Evolutionary conservation across 352 stramenopile genomes (phyloP), one percentile per base, ranked within the genome.

Genomic region (Pythium scleroteichum): DNA sequence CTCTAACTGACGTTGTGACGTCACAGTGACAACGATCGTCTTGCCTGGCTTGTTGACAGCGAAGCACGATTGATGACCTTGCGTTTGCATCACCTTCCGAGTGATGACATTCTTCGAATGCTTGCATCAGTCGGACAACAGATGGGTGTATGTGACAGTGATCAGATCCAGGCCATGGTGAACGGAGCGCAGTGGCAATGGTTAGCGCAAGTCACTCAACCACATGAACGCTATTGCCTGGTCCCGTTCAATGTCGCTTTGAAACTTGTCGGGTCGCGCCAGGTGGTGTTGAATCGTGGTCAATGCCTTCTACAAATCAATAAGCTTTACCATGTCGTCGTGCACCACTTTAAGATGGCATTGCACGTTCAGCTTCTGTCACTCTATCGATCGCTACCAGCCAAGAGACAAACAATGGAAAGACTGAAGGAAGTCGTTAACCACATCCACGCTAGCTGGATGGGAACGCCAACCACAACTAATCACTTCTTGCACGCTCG

Each of bases 11-110:
- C 29, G 20, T 22, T 22, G 23, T 4, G 10, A 19, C 12, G 14
- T 16, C 53, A 20, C 51, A 83, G 79, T 69, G 60, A 72, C 60
- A 56, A 50, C 1, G 70, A 66, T 26, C 57, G 62, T 9, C 77
- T 71, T 68, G 67, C 84, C 39, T 90, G 79, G 85, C 44, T 92
- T 9, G 53, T 91, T 16, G 59, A 75, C 35, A 60, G 64, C 10
- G 85, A 94, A 64, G 48, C 22, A 38, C 53, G 27, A 16, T 10
- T 47, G 16, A 50, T 48, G 27, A 17, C 16, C 4, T 40, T 56
- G 5, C 61, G 35, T 4, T 51, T 53, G 56, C 65, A 22, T 19
- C 3, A 33, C 1, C 20, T 47, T 0, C 9, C 56, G 4, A 10
- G 8, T 6, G 14, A 26, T 3, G 40, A 66, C 1, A 40, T 47